Conservation (phyloP, 2,329 filamentous ascomycete species). For the Orbilia oligospora region DNA sequence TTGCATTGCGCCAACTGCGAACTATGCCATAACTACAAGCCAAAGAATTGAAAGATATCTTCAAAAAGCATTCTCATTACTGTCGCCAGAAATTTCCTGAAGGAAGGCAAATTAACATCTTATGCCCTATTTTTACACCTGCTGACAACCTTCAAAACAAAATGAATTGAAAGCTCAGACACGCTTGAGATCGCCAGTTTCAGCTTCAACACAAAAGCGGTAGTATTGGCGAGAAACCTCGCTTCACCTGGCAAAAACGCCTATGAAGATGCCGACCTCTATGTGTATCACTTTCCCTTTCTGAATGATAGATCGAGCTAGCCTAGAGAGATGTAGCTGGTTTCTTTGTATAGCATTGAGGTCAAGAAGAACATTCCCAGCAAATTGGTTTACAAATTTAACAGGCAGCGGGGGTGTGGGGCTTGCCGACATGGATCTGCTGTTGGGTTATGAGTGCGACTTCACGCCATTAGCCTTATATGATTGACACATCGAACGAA, state of each 20-base stretch:
- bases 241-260: slow-evolving; percentile 22
- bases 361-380: slow-evolving; percentile 1
- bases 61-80: too few species aligned
- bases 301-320: slow-evolving; percentile 6
- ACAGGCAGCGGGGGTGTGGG: neutral
- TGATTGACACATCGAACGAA: slow-evolving; percentile 29
- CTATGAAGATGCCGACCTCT: neutral
- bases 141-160: neutral
- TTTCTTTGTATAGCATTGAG: neutral
- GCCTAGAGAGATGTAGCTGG: neutral
- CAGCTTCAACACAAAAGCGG: slow-evolving; percentile 40
- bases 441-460: neutral
- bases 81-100: neutral
- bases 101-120: slow-evolving; percentile 14
- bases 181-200: slow-evolving; percentile 41
- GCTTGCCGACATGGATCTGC: neutral
- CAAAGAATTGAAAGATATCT: neutral
- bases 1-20: too few species aligned
- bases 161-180: neutral
- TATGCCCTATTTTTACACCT: slow-evolving; percentile 19
- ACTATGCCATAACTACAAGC: neutral
- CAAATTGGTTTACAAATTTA: slow-evolving; percentile 18
- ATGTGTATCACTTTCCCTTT: slow-evolving; percentile 33
- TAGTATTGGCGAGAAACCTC: slow-evolving; percentile 40
- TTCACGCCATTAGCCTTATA: slow-evolving; percentile 28